A percentile compares a stretch with the other conserved stretches of the same genome.
Conservation (phyloP, 2,329 filamentous ascomycete genomes). For the Hypoxylon sp. region DNA sequence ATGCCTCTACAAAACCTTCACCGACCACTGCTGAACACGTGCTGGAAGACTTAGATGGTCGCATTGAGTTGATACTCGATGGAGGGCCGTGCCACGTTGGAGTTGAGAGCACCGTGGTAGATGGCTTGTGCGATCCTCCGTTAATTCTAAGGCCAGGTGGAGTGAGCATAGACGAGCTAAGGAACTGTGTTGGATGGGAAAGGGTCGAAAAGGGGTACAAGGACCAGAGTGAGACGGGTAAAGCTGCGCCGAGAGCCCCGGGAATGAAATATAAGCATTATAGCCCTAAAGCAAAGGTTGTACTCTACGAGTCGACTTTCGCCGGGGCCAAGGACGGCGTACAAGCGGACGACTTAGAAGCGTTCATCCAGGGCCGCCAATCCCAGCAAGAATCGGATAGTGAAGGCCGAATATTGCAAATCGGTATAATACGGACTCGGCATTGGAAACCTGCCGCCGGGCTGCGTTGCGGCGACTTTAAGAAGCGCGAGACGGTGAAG, state of each 20-base stretch:
- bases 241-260: conserved; percentile 81
- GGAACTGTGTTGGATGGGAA: conserved; percentile 84
- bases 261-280: conserved; percentile 99
- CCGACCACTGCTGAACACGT: conserved; percentile 94
- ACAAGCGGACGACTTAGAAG: conserved; percentile 54
- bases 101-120: conserved; percentile 97
- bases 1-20: conserved; percentile 92
- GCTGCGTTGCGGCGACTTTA: conserved; percentile 55
- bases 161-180: conserved; percentile 84
- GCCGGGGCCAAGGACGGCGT: conserved; percentile 56
- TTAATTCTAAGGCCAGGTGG: conserved; percentile 89
- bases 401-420: conserved; percentile 44
- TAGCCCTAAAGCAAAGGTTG: conserved; percentile 87
- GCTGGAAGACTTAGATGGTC: conserved; percentile 83
- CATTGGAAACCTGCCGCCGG: conserved; percentile 65
- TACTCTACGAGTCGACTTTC: conserved; percentile 79
- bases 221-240: conserved; percentile 78
- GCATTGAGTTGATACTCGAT: conserved; percentile 89
- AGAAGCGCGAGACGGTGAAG: conserved; percentile 50
- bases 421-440: conserved; percentile 71
- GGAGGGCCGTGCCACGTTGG: conserved; percentile 89
- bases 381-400: conserved; percentile 39
- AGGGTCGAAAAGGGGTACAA: conserved; percentile 82
- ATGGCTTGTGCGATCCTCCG: conserved; percentile 86
- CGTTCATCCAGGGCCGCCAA: conserved; percentile 32